Conservation (phyloP, 2,329 filamentous ascomycete species). For the Colletotrichum sojae region DNA sequence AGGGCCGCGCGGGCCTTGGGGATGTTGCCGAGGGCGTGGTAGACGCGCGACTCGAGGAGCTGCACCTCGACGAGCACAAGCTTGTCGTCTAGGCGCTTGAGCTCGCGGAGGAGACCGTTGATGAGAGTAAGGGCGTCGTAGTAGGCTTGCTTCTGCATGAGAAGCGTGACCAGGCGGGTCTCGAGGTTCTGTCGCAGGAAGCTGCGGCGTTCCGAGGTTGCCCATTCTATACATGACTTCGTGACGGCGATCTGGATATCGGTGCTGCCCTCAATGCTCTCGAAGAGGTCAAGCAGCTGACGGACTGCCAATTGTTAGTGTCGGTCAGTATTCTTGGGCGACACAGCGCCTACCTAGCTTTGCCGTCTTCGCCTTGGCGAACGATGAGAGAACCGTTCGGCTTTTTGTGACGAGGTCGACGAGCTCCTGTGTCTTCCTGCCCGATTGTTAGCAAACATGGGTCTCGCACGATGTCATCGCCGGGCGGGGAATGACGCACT, state of each 20-base stretch:
- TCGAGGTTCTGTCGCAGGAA: slow-evolving; percentile 98
- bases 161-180: slow-evolving; percentile 91
- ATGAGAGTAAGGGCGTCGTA: slow-evolving; percentile 97
- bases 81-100: slow-evolving; percentile 99
- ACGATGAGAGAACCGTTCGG: slow-evolving; percentile 91
- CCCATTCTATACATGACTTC: slow-evolving; percentile 99
- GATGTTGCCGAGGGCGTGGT: slow-evolving; percentile 97
- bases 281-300: slow-evolving; percentile 95
- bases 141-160: slow-evolving; percentile 98
- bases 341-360: slow-evolving; percentile 83
- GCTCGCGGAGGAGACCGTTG: slow-evolving; percentile 94
- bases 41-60: slow-evolving; percentile 95
- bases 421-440: slow-evolving; percentile 84
- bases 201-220: slow-evolving; percentile 90
- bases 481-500: slow-evolving; percentile 63
- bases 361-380: slow-evolving; percentile 98
- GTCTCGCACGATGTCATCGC: slow-evolving; percentile 46
- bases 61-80: slow-evolving; percentile 98
- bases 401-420: slow-evolving; percentile 92
- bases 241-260: slow-evolving; percentile 96
- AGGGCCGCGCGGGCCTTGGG: slow-evolving; percentile 95
- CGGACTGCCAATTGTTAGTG: slow-evolving; percentile 74
- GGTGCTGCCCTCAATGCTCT: slow-evolving; percentile 92
- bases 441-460: slow-evolving; percentile 34
- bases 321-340: background rate